Evolutionary conservation across 148 eudicot genomes (phyloP), one percentile per base, ranked within the genome.

Genomic region (Salicornia ramosissima): DNA sequence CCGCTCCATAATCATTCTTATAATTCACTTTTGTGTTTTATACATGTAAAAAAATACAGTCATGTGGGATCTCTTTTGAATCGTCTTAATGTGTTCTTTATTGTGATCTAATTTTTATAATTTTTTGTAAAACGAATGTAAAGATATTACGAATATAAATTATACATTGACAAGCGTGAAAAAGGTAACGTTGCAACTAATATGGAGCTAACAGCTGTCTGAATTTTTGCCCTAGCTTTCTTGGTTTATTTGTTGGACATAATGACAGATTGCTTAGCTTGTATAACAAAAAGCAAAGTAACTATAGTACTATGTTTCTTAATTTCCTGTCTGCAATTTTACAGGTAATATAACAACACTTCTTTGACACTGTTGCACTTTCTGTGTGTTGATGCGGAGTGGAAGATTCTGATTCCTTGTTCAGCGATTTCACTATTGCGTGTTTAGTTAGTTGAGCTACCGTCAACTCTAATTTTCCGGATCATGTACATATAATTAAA

Each of bases 281-380:
- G 16, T 19, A 13, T 46, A 9, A 14, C 40, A 19, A 2, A 3
- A 0, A 18, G 4, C 24, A 15, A 1, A 2, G 18, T 19, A 46
- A 13, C 2, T 53, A 9, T 30, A 39, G 12, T 28, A 5, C 46
- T 10, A 29, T 19, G 14, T 49, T 8, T 33, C 10, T 14, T 63
- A 39, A 12, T 39, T 26, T 24, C 67, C 45, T 55, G 15, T 16
- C 14, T 33, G 24, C 8, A 49, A 59, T 34, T 43, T 69, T 26
- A 39, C 78, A 75, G 78, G 73, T 75, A 68, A 13, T 19, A n/a
- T 65, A 40, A 60, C 68, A 67, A 26, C n/a, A n/a, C n/a, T 59
- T 40, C 29, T 52, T 53, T 34, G 42, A 42, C 42, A 43, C 63
- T 14, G 63, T 31, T 55, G 45, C 22, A 19, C 43, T 29, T 49